Evolutionary conservation across 495 filamentous ascomycete genomes (phyloP).

Genomic region (Penicillium maclennaniae): DNA sequence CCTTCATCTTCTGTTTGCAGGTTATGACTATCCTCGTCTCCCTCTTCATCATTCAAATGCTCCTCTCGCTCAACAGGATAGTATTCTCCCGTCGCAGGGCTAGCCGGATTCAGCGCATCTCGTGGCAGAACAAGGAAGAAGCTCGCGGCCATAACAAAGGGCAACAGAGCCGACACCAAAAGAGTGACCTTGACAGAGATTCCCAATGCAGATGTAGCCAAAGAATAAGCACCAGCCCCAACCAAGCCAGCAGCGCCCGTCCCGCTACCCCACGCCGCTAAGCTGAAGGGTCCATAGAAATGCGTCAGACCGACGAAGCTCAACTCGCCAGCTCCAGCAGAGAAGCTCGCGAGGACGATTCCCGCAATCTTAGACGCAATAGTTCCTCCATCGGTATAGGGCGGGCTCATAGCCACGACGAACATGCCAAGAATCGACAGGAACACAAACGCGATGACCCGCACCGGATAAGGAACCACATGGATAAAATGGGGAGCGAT

Average conservation of each 20-base stretch:
- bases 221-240: constrained; percentile 81
- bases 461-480: constrained; percentile 68
- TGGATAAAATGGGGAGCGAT: constrained; percentile 92
- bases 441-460: constrained; percentile 67
- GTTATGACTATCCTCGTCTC: constrained; percentile 32
- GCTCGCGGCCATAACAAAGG: constrained; percentile 74
- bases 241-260: constrained; percentile 87
- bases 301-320: constrained; percentile 90
- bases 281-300: constrained; percentile 84
- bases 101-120: constrained; percentile 45
- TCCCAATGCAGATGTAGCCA: constrained; percentile 74
- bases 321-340: constrained; percentile 80
- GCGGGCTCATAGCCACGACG: constrained; percentile 72
- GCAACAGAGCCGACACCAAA: constrained; percentile 71
- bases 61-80: constrained; percentile 37
- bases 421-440: constrained; percentile 82
- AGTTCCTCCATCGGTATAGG: constrained; percentile 51
- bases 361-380: constrained; percentile 75
- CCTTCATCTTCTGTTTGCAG: constrained; percentile 10
- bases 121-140: constrained; percentile 79
- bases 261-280: constrained; percentile 90
- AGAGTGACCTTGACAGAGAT: constrained; percentile 68
- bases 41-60: constrained; percentile 32
- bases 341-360: constrained; percentile 78
- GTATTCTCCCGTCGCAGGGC: constrained; percentile 22